Evolutionary conservation across 331 rosid genomes (phyloP), one percentile per base, ranked within the genome.

Genomic region (Malus hybrid): DNA sequence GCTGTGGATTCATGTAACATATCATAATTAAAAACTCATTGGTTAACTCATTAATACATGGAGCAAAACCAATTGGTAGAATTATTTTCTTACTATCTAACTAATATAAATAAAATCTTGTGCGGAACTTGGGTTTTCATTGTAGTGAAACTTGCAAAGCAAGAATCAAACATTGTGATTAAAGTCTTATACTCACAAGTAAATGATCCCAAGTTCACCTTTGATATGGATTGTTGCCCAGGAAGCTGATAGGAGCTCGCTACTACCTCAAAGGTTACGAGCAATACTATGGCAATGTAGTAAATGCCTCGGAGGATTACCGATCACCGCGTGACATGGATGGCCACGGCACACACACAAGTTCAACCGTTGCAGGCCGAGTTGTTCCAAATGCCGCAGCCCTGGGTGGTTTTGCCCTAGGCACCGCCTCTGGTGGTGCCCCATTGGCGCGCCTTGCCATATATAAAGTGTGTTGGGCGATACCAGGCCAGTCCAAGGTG

Each of bases 401-500:
- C 64, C 7, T 90, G 0, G 97, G 99, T 1, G 99, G 96, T 46
- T 88, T 81, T 13, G 99, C 96, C 2, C 50, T 27, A 0, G 99
- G 99, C 75, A 85, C 85, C 0, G 97, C 96, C 77, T 76, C 89
- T 0, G 97, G 99, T 0, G 99, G 99, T 0, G 92, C 96, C 16
- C 92, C 99, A 0, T 18, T 87, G 72, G 97, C 86, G 3, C 85
- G 84, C 20, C 81, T 90, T 11, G 97, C 99, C 27, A 86, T 94
- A 48, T 94, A 94, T 86, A 94, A 94, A 83, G 97, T 88, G 24
- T 94, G 99, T 70, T 94, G 99, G 99, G 81, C 99, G 3, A 31
- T 81, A 3, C 92, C 93, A 6, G 90, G 93, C 6, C 46, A 79
- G 3, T 79, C 89, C 11, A 94, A 92, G 68, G 57, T 46, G 0